phyloP scores from a whole-genome alignment of 495 filamentous ascomycete genomes.

The Sordaria brevicollis region DNA sequence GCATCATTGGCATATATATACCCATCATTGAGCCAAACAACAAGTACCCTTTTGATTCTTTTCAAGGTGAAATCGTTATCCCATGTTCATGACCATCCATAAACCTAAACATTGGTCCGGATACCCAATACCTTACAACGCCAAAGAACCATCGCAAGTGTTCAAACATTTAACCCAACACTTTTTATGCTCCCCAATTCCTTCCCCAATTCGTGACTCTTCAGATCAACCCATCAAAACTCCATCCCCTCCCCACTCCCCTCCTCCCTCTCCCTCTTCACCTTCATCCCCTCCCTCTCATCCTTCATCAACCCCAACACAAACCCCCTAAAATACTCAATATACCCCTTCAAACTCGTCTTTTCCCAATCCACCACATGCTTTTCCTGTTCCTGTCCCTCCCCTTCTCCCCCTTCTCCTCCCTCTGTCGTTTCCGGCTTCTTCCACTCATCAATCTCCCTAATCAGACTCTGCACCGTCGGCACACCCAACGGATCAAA shows the following conservation, averaged over 20 bases:
- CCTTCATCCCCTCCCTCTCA: conserved; percentile 59
- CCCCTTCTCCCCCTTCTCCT: conserved; percentile 62
- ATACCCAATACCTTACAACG: neutral
- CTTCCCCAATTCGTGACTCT: neutral
- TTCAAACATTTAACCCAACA: neutral
- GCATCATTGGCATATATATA: neutral
- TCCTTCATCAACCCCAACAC: conserved; percentile 70
- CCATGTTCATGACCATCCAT: neutral
- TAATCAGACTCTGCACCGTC: conserved; percentile 68
- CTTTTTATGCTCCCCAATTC: neutral
- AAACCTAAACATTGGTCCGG: neutral
- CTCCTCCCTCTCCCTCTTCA: conserved; percentile 55
- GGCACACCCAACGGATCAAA: conserved; percentile 86
- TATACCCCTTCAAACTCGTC: conserved; percentile 85
- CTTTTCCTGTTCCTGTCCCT: conserved; percentile 35
- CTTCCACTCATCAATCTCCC: conserved; percentile 69
- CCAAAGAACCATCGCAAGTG: neutral
- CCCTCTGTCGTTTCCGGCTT: conserved; percentile 25
- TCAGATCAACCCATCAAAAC: conserved; percentile 30
- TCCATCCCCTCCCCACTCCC: conserved; percentile 42
- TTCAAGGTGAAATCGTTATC: neutral
- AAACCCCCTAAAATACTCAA: conserved; percentile 79
- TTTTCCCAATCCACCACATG: conserved; percentile 82
- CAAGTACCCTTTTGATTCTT: neutral
- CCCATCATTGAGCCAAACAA: neutral